phyloP scores from a whole-genome alignment of 192 early-diverging fungal genomes.

The Glomus cerebriforme region DNA sequence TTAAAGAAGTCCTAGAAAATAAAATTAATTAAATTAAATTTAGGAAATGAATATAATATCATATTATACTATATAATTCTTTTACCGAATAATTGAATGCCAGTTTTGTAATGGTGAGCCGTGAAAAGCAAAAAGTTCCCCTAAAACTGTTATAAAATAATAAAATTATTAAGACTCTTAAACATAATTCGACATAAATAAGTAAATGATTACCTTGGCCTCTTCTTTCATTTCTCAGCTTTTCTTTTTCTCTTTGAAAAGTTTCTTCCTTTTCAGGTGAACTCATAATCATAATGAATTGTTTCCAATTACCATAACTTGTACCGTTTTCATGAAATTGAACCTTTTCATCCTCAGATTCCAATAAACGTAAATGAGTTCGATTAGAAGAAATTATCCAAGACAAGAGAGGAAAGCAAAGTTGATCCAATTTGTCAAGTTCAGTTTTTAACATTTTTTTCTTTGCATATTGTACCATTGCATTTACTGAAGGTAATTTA shows the following conservation, averaged over 20 bases:
- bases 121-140: constrained; percentile 32
- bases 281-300: constrained; percentile 49
- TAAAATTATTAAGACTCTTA: neutral
- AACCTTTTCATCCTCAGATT: constrained; percentile 38
- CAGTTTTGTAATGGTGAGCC: constrained; percentile 43
- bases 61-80: neutral
- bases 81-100: constrained; percentile 46
- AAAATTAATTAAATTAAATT: neutral
- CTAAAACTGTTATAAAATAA: constrained; percentile 24
- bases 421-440: constrained; percentile 42
- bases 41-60: neutral
- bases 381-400: constrained; percentile 53
- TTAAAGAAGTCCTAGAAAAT: constrained; percentile 36
- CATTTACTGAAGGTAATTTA: constrained; percentile 19
- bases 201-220: constrained; percentile 22
- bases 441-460: constrained; percentile 33
- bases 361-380: constrained; percentile 44
- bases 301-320: constrained; percentile 30
- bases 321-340: constrained; percentile 38
- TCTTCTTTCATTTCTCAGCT: constrained; percentile 11
- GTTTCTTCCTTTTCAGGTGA: constrained; percentile 47
- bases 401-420: constrained; percentile 48
- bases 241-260: constrained; percentile 38
- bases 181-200: neutral
- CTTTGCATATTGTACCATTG: constrained; percentile 32